Base-by-base conservation (phyloP, 106 monocot genomes). In the Dioscorea dumetorum region DNA sequence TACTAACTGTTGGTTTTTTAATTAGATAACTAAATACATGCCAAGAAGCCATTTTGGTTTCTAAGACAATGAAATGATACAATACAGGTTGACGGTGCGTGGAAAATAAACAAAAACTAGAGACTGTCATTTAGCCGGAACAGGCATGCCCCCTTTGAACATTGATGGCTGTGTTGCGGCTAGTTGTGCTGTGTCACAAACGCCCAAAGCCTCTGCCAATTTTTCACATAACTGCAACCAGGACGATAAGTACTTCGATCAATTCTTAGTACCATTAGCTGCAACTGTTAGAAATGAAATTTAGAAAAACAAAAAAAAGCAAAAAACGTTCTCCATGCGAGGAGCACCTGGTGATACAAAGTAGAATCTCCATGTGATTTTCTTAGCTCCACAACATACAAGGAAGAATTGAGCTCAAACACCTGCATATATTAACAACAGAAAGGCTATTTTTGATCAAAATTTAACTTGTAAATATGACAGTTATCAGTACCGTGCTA, bases 171-270 rank as follows among this genome's bases (percentile, higher is more conserved):
- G 69, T n/a, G 22, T 33, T 15, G 74, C 61, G 57, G 69, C 52
- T 58, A 80, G 34, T 4, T 70, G 64, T 54, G 80, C 68, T 51
- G 66, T 69, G 63, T 82, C 61, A 64, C 63, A 82, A 1, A 54
- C 67, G 59, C 83, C 78, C 33, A 90, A 77, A 20, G 86, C 79
- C 12, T 79, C 60, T 48, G 75, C 67, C 19, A 90, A 63, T 74
- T 75, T 83, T 12, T 72, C 66, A 60, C 81, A 90, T 56, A 83
- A 74, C 90, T 90, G 86, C 71, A 81, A 16, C 3, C 18, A 68
- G 7, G 4, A 61, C n/a, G 18, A 20, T 4, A 17, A 76, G 28
- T 1, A 0, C 11, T 59, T 22, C 4, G 22, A 59, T 59, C 59
- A 19, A 54, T 19, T 1, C 28, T 54, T 1, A 1, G 28, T 28